Base-by-base conservation (phyloP, 352 stramenopile genomes). In the Phytopythium oedochilum region DNA sequence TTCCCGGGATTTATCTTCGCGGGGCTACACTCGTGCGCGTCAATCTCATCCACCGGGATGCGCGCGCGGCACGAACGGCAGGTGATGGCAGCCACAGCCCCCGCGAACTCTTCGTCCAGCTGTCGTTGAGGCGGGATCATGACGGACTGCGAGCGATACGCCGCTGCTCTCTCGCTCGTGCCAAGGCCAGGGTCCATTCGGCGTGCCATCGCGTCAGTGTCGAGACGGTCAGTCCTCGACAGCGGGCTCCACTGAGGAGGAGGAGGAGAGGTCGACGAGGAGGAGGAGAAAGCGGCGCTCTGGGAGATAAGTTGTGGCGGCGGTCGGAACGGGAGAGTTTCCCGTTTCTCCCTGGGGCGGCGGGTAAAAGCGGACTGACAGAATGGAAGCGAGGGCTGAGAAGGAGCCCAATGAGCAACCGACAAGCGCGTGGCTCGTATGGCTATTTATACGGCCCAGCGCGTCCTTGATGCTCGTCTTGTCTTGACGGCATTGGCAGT, bases 31-130 rank as follows among this genome's bases (percentile, higher is more conserved):
- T 89, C 79, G 52, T 89, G 79, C 7, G 59, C 75, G 35, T 89
- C 79, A 39, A 85, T 88, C 15, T 78, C 66, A 49, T 89, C 79
- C 32, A 88, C 56, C 6, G 63, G 57, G 39, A 88, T 68, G 28
- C 78, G 64, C 0, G 69, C 58, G 20, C 75, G 76, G 36, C 79
- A 88, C 22, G 78, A 75, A 5, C 75, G 71, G 34, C 79, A 87
- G 15, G 69, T 76, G 28, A 89, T 71, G 15, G 59, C 74, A 1
- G 69, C 54, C 35, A 52, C 43, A 32, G 25, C 32, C 3, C 14
- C 22, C 17, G 29, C 36, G 12, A 47, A 29, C 47, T 32, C 47
- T 2, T 45, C 49, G 26, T 46, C 49, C 15, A 55, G 7, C 9
- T 46, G 49, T 3, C 35, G 31, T 18, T 35, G 26, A 2, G 49